Conservation (phyloP, 768 basidiomycete genomes). For the Serendipita vermifera region DNA sequence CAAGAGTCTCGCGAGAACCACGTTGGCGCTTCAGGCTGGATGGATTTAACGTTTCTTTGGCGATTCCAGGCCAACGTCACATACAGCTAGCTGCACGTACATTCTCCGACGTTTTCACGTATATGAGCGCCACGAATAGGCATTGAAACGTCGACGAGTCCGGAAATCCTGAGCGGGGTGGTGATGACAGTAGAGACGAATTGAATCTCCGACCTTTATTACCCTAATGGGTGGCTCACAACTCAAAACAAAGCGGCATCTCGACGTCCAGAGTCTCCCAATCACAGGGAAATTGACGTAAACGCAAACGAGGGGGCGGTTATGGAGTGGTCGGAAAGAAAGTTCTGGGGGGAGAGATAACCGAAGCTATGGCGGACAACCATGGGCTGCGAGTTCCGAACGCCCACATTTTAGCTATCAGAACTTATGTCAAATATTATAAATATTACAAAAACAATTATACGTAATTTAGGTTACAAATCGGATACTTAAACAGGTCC, state of each 20-base stretch:
- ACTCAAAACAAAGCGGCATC: slow-evolving; percentile 72
- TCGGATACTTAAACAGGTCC: background rate
- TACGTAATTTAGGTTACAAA: background rate
- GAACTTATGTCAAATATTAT: background rate
- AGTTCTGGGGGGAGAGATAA: slow-evolving; percentile 58
- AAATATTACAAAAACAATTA: background rate
- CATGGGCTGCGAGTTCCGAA: background rate
- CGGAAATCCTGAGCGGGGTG: too few relatives aligned
- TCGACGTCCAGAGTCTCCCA: slow-evolving; percentile 60
- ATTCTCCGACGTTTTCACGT: too few relatives aligned
- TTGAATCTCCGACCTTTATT: too few relatives aligned
- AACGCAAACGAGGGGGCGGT: slow-evolving; percentile 55
- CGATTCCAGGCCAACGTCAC: too few relatives aligned
- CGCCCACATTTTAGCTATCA: background rate
- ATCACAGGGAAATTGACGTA: slow-evolving; percentile 32
- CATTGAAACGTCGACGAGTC: too few relatives aligned
- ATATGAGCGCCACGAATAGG: too few relatives aligned
- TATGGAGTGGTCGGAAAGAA: slow-evolving; percentile 35
- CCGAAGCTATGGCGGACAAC: too few relatives aligned
- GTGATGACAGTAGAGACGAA: too few relatives aligned
- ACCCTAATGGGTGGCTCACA: slow-evolving; percentile 46
- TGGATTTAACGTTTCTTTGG: too few relatives aligned
- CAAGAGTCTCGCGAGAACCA: too few relatives aligned
- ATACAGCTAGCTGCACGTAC: too few relatives aligned
- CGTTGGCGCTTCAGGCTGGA: too few relatives aligned